phyloP scores from a whole-genome alignment of 768 basidiomycete species.

The Scleroderma citrinum region DNA sequence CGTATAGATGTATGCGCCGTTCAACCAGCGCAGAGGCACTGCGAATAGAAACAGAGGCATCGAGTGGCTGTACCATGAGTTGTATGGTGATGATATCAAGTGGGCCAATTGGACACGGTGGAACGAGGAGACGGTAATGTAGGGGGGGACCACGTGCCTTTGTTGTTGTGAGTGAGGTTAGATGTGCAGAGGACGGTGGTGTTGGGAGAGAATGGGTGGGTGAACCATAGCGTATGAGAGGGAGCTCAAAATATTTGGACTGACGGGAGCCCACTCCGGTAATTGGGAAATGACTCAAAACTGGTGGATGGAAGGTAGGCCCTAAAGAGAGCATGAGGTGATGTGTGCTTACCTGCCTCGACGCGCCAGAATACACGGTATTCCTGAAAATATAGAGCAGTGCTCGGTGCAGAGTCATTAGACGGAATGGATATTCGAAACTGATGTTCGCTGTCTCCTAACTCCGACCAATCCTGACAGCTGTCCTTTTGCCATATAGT shows the following conservation, averaged over 20 bases:
- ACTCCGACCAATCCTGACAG: conserved; percentile 47
- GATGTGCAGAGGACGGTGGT: conserved; percentile 31
- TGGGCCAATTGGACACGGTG: conserved; percentile 60
- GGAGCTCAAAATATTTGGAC: conserved; percentile 64
- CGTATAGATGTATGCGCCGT: conserved; percentile 60
- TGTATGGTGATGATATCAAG: conserved; percentile 65
- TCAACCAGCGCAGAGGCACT: conserved; percentile 62
- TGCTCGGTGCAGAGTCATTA: conserved; percentile 58
- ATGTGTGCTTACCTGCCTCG: conserved; percentile 61
- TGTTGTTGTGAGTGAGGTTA: conserved; percentile 37
- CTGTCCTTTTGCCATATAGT: conserved; percentile 65
- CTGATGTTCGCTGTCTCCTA: conserved; percentile 62
- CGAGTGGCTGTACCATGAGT: conserved; percentile 54
- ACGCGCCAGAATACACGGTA: conserved; percentile 80
- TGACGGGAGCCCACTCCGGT: conserved; percentile 62
- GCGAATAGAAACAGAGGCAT: conserved; percentile 52
- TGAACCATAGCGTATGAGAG: conserved; percentile 64
- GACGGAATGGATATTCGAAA: conserved; percentile 68
- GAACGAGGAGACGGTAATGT: conserved; percentile 53
- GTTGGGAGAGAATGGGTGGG: conserved; percentile 38
- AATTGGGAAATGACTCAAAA: conserved; percentile 62
- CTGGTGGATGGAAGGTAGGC: conserved; percentile 28
- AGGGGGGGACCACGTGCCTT: conserved; percentile 55
- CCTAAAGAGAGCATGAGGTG: background rate
- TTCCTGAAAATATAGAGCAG: conserved; percentile 61